Base-by-base conservation (phyloP, 2,329 filamentous ascomycete species). In the Thielaviopsis euricoi region DNA sequence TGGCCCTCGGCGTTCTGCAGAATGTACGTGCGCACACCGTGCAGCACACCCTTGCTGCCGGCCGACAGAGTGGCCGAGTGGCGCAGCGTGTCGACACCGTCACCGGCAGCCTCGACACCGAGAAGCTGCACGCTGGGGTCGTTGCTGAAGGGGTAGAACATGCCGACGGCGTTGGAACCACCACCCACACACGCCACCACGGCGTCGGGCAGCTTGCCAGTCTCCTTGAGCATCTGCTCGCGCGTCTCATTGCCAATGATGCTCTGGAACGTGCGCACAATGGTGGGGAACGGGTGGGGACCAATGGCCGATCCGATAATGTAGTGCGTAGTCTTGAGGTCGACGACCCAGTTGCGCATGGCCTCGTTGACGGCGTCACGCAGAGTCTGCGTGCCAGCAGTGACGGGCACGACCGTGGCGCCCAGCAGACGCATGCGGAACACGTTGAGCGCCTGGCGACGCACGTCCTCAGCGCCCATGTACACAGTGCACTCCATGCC, bases 391-490 rank as follows among this genome's bases (percentile, higher is more conserved):
- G 86, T 89, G 57, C 93, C 93, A 52, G 90, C 87, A 69, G 96
- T 89, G 52, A 98, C 93, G 3, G 93, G 86, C 48, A 98, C 80
- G 49, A 98, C 93, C 64, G 86, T 86, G 54, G 93, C 93, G 60
- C 93, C 93, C 6, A 98, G 84, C 12, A 98, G 80, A 71, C 94
- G 93, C 81, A 98, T 98, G 51, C 93, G 86, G 81, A 98, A 98
- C 46, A 98, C 93, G 71, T 98, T 98, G 60, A 98, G 78, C 1
- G 93, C 91, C 71, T 98, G 93, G 64, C 93, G 84, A 60, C 93
- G 86, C 56, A 97, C 93, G 67, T 98, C 93, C 73, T 98, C 93
- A 66, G 60, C 60, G 65, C 93, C 93, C 93, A 98, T 98, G 73
- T 90, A 98, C 58, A 98, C 87, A 29, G 89, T 95, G 69, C 93